A percentile compares a stretch with the other conserved stretches of the same genome.
phyloP scores from a whole-genome alignment of 2,329 filamentous ascomycete species.

The Exutisphaerella laricina region DNA sequence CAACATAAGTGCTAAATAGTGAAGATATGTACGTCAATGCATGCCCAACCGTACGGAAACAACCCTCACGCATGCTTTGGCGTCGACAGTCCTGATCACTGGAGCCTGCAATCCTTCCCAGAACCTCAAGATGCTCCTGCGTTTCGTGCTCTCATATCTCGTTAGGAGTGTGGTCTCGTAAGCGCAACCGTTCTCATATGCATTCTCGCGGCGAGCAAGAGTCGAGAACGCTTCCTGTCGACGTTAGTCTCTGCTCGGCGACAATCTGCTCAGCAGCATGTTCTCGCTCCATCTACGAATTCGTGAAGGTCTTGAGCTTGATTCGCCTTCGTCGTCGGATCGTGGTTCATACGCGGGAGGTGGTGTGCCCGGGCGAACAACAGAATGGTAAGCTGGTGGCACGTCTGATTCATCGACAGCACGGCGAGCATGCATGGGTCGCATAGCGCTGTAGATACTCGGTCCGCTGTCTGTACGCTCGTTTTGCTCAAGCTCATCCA shows the following conservation, averaged over 20 bases:
- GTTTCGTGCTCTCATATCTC: no score
- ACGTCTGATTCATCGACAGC: slow-evolving; percentile 26
- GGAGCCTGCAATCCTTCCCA: no score
- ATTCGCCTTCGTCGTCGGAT: slow-evolving; percentile 24
- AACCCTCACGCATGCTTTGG: no score
- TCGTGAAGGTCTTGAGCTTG: slow-evolving; percentile 5
- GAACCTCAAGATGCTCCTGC: no score
- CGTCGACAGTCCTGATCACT: no score
- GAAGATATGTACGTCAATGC: no score
- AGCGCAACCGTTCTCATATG: no score
- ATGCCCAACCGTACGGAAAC: no score
- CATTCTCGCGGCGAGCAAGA: no score
- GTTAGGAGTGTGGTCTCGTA: no score
- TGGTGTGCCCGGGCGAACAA: slow-evolving; percentile 25
- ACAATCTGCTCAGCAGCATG: slow-evolving; percentile 2
- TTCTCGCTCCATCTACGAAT: slow-evolving; percentile 11
- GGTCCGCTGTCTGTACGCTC: slow-evolving; percentile 11
- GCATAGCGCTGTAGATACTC: slow-evolving; percentile 14
- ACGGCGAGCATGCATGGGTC: slow-evolving; percentile 23
- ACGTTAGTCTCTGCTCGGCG: neutral
- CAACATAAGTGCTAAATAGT: no score
- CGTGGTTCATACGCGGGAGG: slow-evolving; percentile 31
- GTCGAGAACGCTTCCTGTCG: no score
- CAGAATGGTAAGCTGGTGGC: slow-evolving; percentile 30
- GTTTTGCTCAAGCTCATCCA: slow-evolving; percentile 22